A percentile compares a stretch with the other conserved stretches of the same genome.
phyloP scores from a whole-genome alignment of 305 asterid genomes.

The Salvia sclarea region DNA sequence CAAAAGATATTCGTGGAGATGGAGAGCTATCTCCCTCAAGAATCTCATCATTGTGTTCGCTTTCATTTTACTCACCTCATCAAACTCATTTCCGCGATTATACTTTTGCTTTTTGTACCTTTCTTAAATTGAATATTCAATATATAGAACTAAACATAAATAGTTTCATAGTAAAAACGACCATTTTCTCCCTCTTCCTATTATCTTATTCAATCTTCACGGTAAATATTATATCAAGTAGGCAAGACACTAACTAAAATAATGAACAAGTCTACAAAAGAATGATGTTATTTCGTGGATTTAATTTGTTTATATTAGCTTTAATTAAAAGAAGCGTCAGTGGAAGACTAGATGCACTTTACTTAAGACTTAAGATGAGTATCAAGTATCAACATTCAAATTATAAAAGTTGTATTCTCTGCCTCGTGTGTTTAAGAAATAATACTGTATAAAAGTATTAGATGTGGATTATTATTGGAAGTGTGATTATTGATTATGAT shows the following conservation, averaged over 20 bases:
- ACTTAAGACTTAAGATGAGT: slow-evolving; percentile 1
- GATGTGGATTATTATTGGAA: too few relatives aligned
- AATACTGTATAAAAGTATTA: too few relatives aligned
- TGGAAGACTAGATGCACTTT: not conserved
- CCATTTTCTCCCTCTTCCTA: too few relatives aligned
- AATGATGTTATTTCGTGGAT: not conserved
- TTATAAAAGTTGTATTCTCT: too few relatives aligned
- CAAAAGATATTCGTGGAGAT: slow-evolving; percentile 1
- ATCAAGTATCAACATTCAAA: not conserved
- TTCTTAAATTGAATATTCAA: not conserved
- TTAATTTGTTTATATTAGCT: not conserved
- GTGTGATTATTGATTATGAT: too few relatives aligned
- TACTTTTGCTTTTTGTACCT: not conserved
- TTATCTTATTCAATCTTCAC: too few relatives aligned
- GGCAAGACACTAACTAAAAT: too few relatives aligned
- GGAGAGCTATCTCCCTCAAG: slow-evolving; percentile 10
- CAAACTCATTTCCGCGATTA: not conserved
- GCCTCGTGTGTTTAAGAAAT: too few relatives aligned
- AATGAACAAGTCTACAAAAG: too few relatives aligned
- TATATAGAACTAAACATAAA: too few relatives aligned
- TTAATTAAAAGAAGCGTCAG: not conserved
- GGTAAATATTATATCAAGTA: too few relatives aligned
- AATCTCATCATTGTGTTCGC: not conserved
- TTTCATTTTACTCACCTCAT: not conserved
- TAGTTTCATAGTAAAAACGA: too few relatives aligned